These are phyloP conservation scores for Scheffersomyces stambukii DNA, from an alignment of 1,139 yeast species.

Conservation along the genomic window DNA sequence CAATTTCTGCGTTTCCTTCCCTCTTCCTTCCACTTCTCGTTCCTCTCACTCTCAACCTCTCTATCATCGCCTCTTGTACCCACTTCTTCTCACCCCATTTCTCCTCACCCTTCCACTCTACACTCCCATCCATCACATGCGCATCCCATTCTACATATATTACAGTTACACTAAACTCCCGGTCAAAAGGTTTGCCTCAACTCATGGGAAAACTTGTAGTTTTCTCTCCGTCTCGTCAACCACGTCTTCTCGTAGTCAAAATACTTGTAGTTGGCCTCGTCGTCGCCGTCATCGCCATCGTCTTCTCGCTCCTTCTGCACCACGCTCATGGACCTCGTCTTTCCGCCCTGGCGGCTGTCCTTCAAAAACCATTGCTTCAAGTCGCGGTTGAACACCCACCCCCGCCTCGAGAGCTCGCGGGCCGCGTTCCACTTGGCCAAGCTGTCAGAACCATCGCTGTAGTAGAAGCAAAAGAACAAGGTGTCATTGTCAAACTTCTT, in stretches of 20 bases:
- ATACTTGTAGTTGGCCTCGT: conserved; percentile 61
- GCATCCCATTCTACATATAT: conserved; percentile 1
- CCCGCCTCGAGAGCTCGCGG: conserved; percentile 71
- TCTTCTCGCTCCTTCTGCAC: conserved; percentile 28
- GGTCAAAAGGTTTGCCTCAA: conserved; percentile 8
- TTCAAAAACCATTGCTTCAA: conserved; percentile 77
- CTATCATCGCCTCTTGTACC: too few relatives aligned
- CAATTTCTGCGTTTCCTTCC: too few relatives aligned
- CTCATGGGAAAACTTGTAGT: conserved; percentile 39
- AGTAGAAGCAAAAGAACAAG: conserved; percentile 87
- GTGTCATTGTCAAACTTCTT: conserved; percentile 83
- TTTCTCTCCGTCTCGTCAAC: conserved; percentile 78
- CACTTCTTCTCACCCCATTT: too few relatives aligned
- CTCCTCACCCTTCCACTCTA: not conserved
- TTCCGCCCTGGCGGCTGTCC: conserved; percentile 36
- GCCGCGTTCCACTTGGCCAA: conserved; percentile 74
- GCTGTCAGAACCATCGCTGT: conserved; percentile 43
- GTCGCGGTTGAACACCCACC: conserved; percentile 82
- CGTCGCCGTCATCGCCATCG: conserved; percentile 30
- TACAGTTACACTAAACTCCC: not conserved
- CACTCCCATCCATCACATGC: not conserved
- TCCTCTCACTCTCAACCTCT: too few relatives aligned
- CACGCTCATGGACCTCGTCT: conserved; percentile 42
- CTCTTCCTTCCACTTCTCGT: too few relatives aligned
- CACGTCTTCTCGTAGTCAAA: conserved; percentile 91